Evolutionary conservation across 1,284 basidiomycete species (phyloP).

Genomic region (Kwoniella shivajii): DNA sequence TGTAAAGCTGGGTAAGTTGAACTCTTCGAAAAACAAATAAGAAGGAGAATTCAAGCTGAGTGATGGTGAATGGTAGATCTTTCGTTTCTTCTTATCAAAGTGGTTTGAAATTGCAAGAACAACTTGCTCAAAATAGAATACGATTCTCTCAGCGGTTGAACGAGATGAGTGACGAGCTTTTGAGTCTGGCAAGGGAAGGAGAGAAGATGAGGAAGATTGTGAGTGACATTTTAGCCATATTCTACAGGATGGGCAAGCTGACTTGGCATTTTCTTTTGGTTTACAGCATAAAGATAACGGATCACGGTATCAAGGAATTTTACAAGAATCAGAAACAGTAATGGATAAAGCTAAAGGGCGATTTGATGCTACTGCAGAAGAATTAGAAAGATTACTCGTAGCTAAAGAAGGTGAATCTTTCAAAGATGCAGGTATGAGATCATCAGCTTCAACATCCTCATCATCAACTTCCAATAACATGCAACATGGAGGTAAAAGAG

Average conservation of each 20-base stretch:
- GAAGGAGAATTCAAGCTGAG: neutral
- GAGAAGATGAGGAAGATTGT: conserved; percentile 90
- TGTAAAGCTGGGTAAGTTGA: conserved; percentile 86
- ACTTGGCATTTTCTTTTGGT: neutral
- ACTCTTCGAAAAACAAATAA: neutral
- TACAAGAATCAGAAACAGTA: conserved; percentile 83
- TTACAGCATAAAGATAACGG: conserved; percentile 84
- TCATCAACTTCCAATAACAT: conserved; percentile 6
- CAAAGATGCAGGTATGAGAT: conserved; percentile 72
- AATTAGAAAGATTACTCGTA: conserved; percentile 88
- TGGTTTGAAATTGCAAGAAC: conserved; percentile 83
- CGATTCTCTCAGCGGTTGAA: conserved; percentile 82
- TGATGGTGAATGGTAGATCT: conserved; percentile 59
- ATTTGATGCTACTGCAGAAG: conserved; percentile 88
- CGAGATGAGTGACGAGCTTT: conserved; percentile 95
- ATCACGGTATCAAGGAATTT: conserved; percentile 76
- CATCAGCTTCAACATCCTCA: conserved; percentile 27
- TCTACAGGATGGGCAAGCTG: neutral
- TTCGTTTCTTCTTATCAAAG: conserved; percentile 88
- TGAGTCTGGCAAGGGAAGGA: conserved; percentile 81
- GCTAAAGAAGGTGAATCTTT: conserved; percentile 92
- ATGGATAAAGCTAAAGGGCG: conserved; percentile 88
- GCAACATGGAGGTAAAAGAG: conserved; percentile 33
- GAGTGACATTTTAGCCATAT: conserved; percentile 28
- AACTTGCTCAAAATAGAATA: conserved; percentile 82